Evolutionary conservation across 306 rosid genomes (phyloP), one percentile per base, ranked within the genome.

Genomic region (Dalbergia cultrata): DNA sequence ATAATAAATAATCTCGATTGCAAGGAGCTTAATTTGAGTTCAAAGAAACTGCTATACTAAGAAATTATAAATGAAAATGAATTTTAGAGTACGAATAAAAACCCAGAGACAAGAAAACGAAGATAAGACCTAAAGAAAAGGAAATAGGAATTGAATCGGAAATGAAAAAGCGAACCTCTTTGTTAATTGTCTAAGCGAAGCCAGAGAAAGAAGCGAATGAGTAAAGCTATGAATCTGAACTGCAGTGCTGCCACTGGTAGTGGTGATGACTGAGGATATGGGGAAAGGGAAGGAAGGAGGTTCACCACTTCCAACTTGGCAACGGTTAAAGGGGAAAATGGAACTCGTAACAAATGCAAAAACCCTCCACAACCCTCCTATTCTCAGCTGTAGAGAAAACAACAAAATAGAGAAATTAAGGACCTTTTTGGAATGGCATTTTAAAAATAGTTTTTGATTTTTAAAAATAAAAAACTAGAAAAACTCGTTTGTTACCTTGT

Each of bases 11-110:
- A 12, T 47, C 18, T 58, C 33, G 47, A 76, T 64, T 22, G 22
- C 53, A 37, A 18, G 58, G 33, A 77, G 53, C 18, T 39, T n/a
- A 75, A n/a, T 13, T 50, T 65, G 43, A 62, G 17, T 60, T 22
- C 39, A 60, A 70, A n/a, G 70, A n/a, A 26, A 26, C 31, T 13
- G 16, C 19, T 52, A n/a, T 16, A 34, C 19, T 16, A n/a, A 34
- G 18, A 16, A 64, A 64, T 14, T 33, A 70, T 34, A 65, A 13
- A 65, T 35, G 50, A 13, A 66, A 39, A 47, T 10, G 10, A 10
- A 53, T n/a, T 54, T 7, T 26, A 54, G 5, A 16, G 60, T 1
- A 17, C 22, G 12, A 5, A 54, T 17, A 18, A 18, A 54, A n/a
- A 54, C 21, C 3, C 22, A 41, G 5, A 19, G 9, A 41, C 12